phyloP scores from a whole-genome alignment of 1,139 yeast species.

The Saccharomyces hybrid region DNA sequence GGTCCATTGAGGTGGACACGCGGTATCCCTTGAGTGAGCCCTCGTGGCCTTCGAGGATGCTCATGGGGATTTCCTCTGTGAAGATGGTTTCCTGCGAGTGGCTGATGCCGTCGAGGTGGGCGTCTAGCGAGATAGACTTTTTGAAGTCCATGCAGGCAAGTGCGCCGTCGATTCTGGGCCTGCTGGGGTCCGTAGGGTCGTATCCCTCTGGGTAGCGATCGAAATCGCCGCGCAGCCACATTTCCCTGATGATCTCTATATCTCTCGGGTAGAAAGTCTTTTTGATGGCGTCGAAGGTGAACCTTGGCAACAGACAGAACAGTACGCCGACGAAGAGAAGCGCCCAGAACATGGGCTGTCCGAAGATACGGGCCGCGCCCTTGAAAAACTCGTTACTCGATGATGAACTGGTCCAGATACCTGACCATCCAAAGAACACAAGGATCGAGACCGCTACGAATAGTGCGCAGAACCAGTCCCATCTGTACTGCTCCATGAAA shows the following conservation, averaged over 20 bases:
- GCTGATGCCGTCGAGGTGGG: conserved; percentile 7
- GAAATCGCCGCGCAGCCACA: conserved; percentile 51
- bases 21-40: conserved; percentile 6
- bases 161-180: conserved; percentile 27
- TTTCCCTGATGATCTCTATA: conserved; percentile 79
- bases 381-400: conserved; percentile 66
- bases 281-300: conserved; percentile 53
- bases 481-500: conserved; percentile 72
- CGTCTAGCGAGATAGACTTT: not conserved
- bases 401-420: conserved; percentile 67
- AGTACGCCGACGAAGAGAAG: conserved; percentile 63
- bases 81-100: conserved; percentile 21
- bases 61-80: conserved; percentile 29
- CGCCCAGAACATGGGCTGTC: conserved; percentile 77
- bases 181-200: conserved; percentile 55
- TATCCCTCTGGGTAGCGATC: conserved; percentile 49
- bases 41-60: conserved; percentile 18
- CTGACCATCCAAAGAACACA: conserved; percentile 79
- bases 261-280: conserved; percentile 66
- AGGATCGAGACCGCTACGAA: conserved; percentile 58
- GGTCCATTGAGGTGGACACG: conserved; percentile 7
- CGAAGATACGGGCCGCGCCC: conserved; percentile 67
- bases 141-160: not conserved
- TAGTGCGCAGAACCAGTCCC: conserved; percentile 86
- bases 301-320: conserved; percentile 71